Evolutionary conservation across 2,329 filamentous ascomycete species (phyloP).

Genomic region (Aspergillus brasiliensis): DNA sequence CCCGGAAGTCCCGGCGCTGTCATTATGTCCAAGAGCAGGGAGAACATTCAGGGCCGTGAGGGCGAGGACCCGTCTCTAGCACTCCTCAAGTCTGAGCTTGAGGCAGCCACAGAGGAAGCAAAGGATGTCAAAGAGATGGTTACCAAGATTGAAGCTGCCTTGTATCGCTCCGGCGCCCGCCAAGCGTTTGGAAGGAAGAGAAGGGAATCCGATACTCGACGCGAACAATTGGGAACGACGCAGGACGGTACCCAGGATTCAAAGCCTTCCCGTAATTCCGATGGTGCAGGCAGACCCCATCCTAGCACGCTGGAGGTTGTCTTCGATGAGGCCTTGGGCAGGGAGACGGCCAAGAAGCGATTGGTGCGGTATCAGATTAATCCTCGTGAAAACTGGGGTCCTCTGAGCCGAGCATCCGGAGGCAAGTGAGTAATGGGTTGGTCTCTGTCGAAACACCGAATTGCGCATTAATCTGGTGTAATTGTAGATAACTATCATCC

Average conservation of each 20-base stretch:
- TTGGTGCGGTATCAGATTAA: conserved; percentile 88
- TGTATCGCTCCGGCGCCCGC: conserved; percentile 40
- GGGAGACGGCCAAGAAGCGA: conserved; percentile 65
- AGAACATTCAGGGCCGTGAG: conserved; percentile 33
- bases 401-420: conserved; percentile 59
- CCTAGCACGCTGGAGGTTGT: conserved; percentile 59
- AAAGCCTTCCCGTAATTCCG: background rate
- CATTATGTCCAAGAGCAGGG: conserved; percentile 59
- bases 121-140: conserved; percentile 42
- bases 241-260: background rate
- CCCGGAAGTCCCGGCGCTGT: conserved; percentile 70
- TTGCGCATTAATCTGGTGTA: too few relatives aligned
- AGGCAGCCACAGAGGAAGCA: conserved; percentile 36
- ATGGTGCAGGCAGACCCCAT: background rate
- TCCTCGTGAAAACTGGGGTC: conserved; percentile 91
- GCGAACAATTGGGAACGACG: background rate
- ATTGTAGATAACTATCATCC: too few relatives aligned
- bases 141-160: conserved; percentile 47
- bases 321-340: conserved; percentile 80
- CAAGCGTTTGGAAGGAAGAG: conserved; percentile 18
- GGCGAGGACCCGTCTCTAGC: conserved; percentile 35
- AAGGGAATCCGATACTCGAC: conserved; percentile 1
- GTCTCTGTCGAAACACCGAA: background rate
- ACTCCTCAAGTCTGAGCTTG: conserved; percentile 40
- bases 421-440: conserved; percentile 1